Percentiles rank a stretch among this genome's conserved stretches.
phyloP scores from a whole-genome alignment of 2,329 filamentous ascomycete genomes.

The Arthrobotrys sinensis region DNA sequence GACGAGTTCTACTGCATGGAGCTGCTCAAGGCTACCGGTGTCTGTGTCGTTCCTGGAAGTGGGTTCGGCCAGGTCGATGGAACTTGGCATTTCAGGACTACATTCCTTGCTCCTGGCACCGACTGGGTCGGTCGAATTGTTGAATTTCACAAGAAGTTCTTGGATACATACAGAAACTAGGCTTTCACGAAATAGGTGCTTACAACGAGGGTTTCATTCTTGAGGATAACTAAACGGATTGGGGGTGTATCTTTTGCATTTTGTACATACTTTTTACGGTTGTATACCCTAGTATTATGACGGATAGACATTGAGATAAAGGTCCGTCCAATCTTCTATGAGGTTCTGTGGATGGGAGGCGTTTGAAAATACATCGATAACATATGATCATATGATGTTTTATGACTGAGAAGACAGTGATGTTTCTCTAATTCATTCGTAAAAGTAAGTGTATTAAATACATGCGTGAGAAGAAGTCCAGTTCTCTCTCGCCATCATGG shows the following conservation, averaged over 20 bases:
- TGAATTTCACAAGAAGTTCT: slow-evolving; percentile 92
- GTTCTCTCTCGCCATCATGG: slow-evolving; percentile 13
- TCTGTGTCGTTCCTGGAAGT: slow-evolving; percentile 92
- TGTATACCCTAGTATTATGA: slow-evolving; percentile 26
- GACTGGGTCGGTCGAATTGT: slow-evolving; percentile 91
- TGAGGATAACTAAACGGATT: not conserved
- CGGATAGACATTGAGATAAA: slow-evolving; percentile 30
- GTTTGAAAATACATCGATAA: slow-evolving; percentile 21
- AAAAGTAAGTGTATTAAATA: slow-evolving; percentile 39
- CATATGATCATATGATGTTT: not conserved
- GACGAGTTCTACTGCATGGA: slow-evolving; percentile 96
- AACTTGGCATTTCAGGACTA: slow-evolving; percentile 94
- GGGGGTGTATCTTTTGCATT: slow-evolving; percentile 10
- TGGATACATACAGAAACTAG: slow-evolving; percentile 77
- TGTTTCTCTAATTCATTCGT: slow-evolving; percentile 27
- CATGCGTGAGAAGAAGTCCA: slow-evolving; percentile 21
- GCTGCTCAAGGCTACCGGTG: slow-evolving; percentile 91
- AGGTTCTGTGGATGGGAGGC: slow-evolving; percentile 10
- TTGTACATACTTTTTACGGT: slow-evolving; percentile 42
- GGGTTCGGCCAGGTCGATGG: slow-evolving; percentile 95
- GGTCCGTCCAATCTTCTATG: not conserved
- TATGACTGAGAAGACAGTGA: not conserved
- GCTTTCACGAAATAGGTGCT: not conserved
- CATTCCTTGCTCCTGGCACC: slow-evolving; percentile 94
- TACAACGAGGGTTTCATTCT: not conserved